Evolutionary conservation across 441 rosid species (phyloP).

Genomic region (Dalechampia spathulata): DNA sequence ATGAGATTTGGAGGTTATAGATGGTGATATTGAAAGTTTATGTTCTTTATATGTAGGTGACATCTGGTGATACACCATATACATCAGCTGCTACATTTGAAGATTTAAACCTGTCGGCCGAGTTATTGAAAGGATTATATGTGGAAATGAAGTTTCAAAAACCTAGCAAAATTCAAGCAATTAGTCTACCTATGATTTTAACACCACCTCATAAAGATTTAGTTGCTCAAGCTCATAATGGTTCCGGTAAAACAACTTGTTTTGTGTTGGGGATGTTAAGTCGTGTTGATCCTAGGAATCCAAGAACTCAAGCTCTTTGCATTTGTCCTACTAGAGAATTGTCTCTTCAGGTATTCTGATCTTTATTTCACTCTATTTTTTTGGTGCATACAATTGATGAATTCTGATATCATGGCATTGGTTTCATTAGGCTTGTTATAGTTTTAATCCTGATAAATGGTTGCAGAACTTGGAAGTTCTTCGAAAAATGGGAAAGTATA

Average conservation of each 20-base stretch:
- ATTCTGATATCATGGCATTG: no score
- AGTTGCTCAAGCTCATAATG: slow-evolving; percentile 94
- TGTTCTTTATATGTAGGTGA: slow-evolving; percentile 33
- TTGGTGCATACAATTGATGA: not conserved
- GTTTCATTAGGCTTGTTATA: not conserved
- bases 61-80: slow-evolving; percentile 72
- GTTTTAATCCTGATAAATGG: not conserved
- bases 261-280: slow-evolving; percentile 94
- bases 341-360: slow-evolving; percentile 78
- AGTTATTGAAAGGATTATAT: slow-evolving; percentile 78
- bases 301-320: slow-evolving; percentile 86
- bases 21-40: not conserved
- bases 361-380: not conserved
- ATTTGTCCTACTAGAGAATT: slow-evolving; percentile 92
- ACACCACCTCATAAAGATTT: slow-evolving; percentile 79
- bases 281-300: slow-evolving; percentile 53
- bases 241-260: slow-evolving; percentile 97
- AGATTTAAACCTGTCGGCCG: slow-evolving; percentile 72
- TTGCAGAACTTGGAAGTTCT: slow-evolving; percentile 89
- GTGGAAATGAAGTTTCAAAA: slow-evolving; percentile 89
- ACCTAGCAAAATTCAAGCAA: slow-evolving; percentile 94
- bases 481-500: slow-evolving; percentile 82
- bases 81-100: slow-evolving; percentile 75
- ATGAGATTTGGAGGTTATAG: not conserved
- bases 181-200: slow-evolving; percentile 87